Percentiles rank a stretch among this genome's conserved stretches.
phyloP scores from a whole-genome alignment of 108 stramenopile genomes.

The Fragilariopsis cylindrus region DNA sequence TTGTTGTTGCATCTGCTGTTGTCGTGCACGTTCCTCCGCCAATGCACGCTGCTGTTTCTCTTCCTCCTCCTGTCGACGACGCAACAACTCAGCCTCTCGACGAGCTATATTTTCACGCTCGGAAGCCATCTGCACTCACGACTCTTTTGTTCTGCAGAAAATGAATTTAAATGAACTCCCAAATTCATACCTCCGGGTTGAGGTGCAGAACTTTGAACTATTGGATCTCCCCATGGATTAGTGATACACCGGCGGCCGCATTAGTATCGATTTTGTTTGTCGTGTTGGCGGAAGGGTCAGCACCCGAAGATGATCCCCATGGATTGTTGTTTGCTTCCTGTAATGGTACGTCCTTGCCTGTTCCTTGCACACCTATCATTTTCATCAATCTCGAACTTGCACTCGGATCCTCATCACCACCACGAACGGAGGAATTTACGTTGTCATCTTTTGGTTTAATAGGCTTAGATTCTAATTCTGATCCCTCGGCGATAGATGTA shows the following conservation, averaged over 20 bases:
- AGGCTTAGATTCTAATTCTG: slow-evolving; percentile 12
- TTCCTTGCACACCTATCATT: slow-evolving; percentile 77
- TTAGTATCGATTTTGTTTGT: slow-evolving; percentile 13
- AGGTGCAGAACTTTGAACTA: slow-evolving; percentile 8
- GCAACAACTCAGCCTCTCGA: slow-evolving; percentile 52
- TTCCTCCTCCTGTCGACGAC: slow-evolving; percentile 71
- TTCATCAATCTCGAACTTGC: slow-evolving; percentile 85
- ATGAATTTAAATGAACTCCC: slow-evolving; percentile 13
- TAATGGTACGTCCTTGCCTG: slow-evolving; percentile 7
- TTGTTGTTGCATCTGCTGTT: slow-evolving; percentile 47
- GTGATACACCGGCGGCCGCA: slow-evolving; percentile 41
- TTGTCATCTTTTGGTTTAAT: slow-evolving; percentile 11
- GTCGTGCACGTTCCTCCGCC: slow-evolving; percentile 47
- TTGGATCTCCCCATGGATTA: slow-evolving; percentile 72
- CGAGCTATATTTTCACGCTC: slow-evolving; percentile 46
- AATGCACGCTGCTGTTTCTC: slow-evolving; percentile 44
- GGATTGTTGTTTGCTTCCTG: slow-evolving; percentile 27
- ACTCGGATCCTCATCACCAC: slow-evolving; percentile 50
- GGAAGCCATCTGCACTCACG: slow-evolving; percentile 20
- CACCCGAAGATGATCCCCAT: slow-evolving; percentile 17
- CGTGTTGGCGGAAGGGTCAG: slow-evolving; percentile 12
- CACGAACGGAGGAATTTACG: slow-evolving; percentile 51
- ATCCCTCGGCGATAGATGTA: slow-evolving; percentile 8
- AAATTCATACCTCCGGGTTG: slow-evolving; percentile 46
- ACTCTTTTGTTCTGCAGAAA: slow-evolving; percentile 22